Evolutionary conservation across 345 rosid genomes (phyloP).

Genomic region (Camelina hispida): DNA sequence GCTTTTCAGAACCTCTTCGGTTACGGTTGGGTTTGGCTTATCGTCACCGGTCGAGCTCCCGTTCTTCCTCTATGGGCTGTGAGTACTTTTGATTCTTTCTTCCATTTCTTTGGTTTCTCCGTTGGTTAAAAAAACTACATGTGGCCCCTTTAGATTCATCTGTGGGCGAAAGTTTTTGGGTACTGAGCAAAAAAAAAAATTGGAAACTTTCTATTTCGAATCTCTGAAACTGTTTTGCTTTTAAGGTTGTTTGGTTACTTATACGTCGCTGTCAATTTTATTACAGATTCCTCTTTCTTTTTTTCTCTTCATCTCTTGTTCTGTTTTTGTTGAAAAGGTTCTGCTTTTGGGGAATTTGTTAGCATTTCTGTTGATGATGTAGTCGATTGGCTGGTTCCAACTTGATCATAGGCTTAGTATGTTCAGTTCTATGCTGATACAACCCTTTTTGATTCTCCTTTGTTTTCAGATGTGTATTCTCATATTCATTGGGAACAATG

Average conservation of each 20-base stretch:
- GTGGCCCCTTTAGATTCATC: slow-evolving; percentile 26
- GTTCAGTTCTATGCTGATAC: background rate
- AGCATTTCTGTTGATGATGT: background rate
- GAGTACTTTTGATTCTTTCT: slow-evolving; percentile 48
- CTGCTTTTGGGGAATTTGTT: slow-evolving; percentile 1
- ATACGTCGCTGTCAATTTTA: slow-evolving; percentile 21
- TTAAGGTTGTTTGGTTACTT: slow-evolving; percentile 30
- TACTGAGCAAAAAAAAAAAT: background rate
- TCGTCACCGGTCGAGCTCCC: slow-evolving; percentile 76
- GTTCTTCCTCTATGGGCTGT: slow-evolving; percentile 94
- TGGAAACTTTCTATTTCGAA: slow-evolving; percentile 25
- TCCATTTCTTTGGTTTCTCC: background rate
- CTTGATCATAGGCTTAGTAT: background rate
- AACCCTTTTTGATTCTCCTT: background rate
- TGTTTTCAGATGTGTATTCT: slow-evolving; percentile 83
- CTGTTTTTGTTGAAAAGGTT: slow-evolving; percentile 6
- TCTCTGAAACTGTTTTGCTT: slow-evolving; percentile 29
- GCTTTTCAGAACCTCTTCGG: slow-evolving; percentile 89
- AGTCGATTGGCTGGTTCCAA: slow-evolving; percentile 15
- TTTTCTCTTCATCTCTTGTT: slow-evolving; percentile 7
- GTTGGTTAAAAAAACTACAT: background rate
- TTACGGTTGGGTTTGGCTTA: slow-evolving; percentile 96
- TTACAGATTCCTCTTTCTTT: background rate
- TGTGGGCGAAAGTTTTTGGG: slow-evolving; percentile 6
- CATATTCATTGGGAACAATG: slow-evolving; percentile 90